Conservation (phyloP, 257 asterid species). For the Solanum chiquidenum region DNA sequence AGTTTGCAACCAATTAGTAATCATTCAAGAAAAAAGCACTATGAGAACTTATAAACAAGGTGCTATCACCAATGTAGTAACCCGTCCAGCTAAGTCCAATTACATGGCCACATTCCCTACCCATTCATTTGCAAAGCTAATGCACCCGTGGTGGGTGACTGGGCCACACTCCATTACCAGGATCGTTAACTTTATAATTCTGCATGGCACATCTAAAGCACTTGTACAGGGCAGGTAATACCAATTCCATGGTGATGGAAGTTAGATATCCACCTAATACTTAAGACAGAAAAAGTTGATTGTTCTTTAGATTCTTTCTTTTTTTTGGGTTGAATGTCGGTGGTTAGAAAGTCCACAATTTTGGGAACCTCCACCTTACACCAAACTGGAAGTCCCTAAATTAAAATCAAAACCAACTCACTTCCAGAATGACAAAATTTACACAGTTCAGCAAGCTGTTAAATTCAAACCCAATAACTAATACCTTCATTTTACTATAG, state of each 20-base stretch:
- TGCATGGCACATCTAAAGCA: background rate
- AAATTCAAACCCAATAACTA: background rate
- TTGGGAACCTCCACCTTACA: background rate
- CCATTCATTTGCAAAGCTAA: background rate
- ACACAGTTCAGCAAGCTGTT: background rate
- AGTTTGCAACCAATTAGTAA: slow-evolving; percentile 41
- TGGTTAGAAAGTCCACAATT: background rate
- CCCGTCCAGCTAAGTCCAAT: background rate
- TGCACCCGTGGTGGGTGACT: background rate
- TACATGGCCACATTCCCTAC: background rate
- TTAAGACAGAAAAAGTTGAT: background rate
- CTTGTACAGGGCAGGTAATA: background rate
- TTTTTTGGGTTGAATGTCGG: background rate
- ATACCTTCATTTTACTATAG: background rate
- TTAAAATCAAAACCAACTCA: background rate
- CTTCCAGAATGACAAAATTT: background rate
- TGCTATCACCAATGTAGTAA: background rate
- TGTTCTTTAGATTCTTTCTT: background rate
- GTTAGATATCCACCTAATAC: background rate
- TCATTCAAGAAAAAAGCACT: background rate
- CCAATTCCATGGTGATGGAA: background rate
- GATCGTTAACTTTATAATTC: background rate
- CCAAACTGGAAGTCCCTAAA: background rate
- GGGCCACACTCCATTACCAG: background rate
- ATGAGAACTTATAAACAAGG: background rate